Evolutionary conservation across 805 yeast genomes (phyloP), one percentile per base, ranked within the genome.

Genomic region (Starmerella stellata): DNA sequence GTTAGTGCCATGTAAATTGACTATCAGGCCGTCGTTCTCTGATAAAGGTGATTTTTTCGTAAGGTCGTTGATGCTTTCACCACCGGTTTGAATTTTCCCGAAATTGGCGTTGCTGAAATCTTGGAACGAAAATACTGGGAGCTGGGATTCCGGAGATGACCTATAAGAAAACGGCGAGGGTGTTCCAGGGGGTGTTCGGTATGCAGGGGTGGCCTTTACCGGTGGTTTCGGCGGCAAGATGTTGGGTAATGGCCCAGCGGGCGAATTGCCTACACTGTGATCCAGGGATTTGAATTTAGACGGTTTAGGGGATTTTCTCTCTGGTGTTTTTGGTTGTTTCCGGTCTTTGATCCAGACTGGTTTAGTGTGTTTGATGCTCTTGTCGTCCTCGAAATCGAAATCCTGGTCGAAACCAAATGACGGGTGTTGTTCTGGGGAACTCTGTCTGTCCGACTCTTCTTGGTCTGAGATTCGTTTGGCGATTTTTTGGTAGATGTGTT

Each of bases 11-110:
- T 23, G 13, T 13, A 46, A 35, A 19, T 51, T 39, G 8, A 42
- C 42, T 1, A 50, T 35, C 1, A 51, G 44, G 4, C 54, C 54
- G 3, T 40, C 46, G 14, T 40, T 34, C 19, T 4, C 14, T 19
- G 9, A 8, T n/a, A 17, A 14, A 21, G 24, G 38, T 25, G 36
- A 30, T 17, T 3, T 19, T 14, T 23, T 14, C 23, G 11, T 25
- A n/a, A n/a, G n/a, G n/a, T n/a, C n/a, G 11, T 25, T n/a, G 11
- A 13, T n/a, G 29, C n/a, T n/a, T 25, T 25, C 29, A n/a, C 29
- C 29, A n/a, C n/a, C n/a, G n/a, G n/a, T n/a, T n/a, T n/a, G n/a
- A n/a, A n/a, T n/a, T n/a, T n/a, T n/a, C n/a, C n/a, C n/a, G n/a
- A n/a, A n/a, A n/a, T n/a, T n/a, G n/a, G n/a, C n/a, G n/a, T n/a